A percentile compares a stretch with the other conserved stretches of the same genome.
phyloP scores from a whole-genome alignment of 2,329 filamentous ascomycete genomes.

The Cryphonectria nitschkei region DNA sequence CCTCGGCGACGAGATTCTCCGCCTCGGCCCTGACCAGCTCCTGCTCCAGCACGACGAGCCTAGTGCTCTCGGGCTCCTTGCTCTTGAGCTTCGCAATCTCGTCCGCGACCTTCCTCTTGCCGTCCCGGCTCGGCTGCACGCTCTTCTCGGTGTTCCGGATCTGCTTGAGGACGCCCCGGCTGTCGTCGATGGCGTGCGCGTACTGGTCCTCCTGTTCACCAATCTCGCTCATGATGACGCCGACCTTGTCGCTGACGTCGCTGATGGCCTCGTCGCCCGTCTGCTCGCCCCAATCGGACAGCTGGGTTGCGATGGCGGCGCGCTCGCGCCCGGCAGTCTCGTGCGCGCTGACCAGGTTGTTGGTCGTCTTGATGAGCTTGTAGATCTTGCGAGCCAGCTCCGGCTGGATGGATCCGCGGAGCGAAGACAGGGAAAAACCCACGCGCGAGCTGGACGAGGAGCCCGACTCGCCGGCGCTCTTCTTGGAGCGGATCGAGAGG shows the following conservation, averaged over 20 bases:
- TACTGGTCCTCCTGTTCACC: conserved; percentile 92
- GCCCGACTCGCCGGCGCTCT: conserved; percentile 47
- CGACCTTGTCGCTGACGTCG: conserved; percentile 94
- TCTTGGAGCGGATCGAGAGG: conserved; percentile 72
- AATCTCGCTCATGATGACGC: conserved; percentile 87
- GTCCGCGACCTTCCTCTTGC: conserved; percentile 85
- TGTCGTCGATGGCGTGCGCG: conserved; percentile 85
- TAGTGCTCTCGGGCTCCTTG: conserved; percentile 86
- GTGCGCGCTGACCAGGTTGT: conserved; percentile 82
- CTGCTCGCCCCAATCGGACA: conserved; percentile 95
- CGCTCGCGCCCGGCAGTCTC: conserved; percentile 86
- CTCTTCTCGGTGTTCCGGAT: conserved; percentile 95
- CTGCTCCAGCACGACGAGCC: conserved; percentile 85
- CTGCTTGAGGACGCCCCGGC: conserved; percentile 79
- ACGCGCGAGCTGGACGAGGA: conserved; percentile 50
- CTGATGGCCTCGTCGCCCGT: conserved; percentile 85
- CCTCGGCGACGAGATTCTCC: conserved; percentile 93
- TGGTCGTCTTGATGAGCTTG: conserved; percentile 93
- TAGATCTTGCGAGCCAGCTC: conserved; percentile 88
- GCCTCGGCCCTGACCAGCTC: conserved; percentile 95
- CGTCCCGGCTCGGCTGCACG: conserved; percentile 88
- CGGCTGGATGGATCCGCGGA: conserved; percentile 82
- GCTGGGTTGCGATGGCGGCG: conserved; percentile 80
- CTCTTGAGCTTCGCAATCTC: conserved; percentile 91
- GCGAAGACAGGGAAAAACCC: conserved; percentile 82